Conservation (phyloP, 345 rosid genomes). For the Camelina hispida region DNA sequence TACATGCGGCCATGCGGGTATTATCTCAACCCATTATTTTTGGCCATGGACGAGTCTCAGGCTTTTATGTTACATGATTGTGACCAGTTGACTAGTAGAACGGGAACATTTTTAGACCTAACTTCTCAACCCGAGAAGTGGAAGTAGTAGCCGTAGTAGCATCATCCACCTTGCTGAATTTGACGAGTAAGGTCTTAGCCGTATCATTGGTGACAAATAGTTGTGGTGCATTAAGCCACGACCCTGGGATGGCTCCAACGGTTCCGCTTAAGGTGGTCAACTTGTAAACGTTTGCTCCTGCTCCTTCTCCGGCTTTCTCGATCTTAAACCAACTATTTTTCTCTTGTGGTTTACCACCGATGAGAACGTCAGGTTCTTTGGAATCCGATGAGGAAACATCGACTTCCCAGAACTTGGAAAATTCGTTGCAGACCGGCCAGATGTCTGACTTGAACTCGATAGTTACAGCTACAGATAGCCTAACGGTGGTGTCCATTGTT, state of each 20-base stretch:
- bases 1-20: constrained; percentile 7
- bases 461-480: background rate
- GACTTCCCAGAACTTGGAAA: background rate
- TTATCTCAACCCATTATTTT: constrained; percentile 36
- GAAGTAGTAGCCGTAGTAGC: background rate
- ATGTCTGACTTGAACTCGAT: background rate
- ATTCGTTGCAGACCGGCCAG: background rate
- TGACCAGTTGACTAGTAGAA: constrained; percentile 18
- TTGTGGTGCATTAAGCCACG: background rate
- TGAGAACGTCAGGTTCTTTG: background rate
- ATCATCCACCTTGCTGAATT: constrained; percentile 7
- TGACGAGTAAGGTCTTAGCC: background rate
- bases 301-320: background rate
- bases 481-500: too few species aligned
- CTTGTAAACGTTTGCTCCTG: background rate
- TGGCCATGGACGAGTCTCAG: constrained; percentile 31
- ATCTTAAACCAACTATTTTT: background rate
- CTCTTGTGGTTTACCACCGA: background rate
- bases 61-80: background rate
- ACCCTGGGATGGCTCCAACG: background rate
- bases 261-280: background rate
- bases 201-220: background rate
- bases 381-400: background rate
- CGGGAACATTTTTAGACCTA: constrained; percentile 28
- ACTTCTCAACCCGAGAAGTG: constrained; percentile 23